Conservation (phyloP, 768 basidiomycete genomes). For the Tylopilus subfusipes region DNA sequence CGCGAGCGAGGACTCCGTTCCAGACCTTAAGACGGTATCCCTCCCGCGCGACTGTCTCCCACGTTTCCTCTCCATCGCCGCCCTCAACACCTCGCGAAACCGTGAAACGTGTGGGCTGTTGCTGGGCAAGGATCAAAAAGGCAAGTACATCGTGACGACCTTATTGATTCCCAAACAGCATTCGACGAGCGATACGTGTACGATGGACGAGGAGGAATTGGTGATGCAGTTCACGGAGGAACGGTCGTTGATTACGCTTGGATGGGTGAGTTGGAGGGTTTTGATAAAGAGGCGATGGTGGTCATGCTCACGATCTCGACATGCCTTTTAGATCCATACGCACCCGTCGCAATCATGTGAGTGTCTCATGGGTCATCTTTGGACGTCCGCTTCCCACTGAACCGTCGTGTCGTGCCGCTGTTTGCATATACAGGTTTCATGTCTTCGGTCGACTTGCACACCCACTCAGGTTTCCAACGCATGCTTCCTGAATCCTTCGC, state of each 20-base stretch:
- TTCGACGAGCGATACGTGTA: conserved; percentile 87
- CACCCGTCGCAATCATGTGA: conserved; percentile 86
- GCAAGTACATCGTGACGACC: conserved; percentile 70
- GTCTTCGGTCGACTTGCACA: conserved; percentile 92
- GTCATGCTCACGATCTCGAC: neutral
- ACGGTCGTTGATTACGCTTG: conserved; percentile 77
- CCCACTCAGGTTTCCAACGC: conserved; percentile 82
- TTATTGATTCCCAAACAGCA: conserved; percentile 86
- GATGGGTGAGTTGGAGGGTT: conserved; percentile 67
- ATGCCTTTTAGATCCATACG: conserved; percentile 70
- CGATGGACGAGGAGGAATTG: conserved; percentile 87
- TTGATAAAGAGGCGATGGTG: neutral
- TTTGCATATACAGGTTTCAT: conserved; percentile 63
- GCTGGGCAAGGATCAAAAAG: conserved; percentile 61
- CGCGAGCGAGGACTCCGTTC: conserved; percentile 30
- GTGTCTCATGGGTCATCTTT: conserved; percentile 21
- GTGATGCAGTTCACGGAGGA: conserved; percentile 84
- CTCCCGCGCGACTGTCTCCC: conserved; percentile 73
- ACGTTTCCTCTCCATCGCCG: conserved; percentile 73
- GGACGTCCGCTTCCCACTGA: neutral
- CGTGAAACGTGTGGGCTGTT: conserved; percentile 86
- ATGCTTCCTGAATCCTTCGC: conserved; percentile 93
- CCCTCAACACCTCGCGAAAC: conserved; percentile 72
- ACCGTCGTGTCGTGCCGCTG: neutral
- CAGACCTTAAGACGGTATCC: conserved; percentile 57